A percentile compares a stretch with the other conserved stretches of the same genome.
Conservation (phyloP, 2,329 filamentous ascomycete species). For the Trichoderma cornu-damae region DNA sequence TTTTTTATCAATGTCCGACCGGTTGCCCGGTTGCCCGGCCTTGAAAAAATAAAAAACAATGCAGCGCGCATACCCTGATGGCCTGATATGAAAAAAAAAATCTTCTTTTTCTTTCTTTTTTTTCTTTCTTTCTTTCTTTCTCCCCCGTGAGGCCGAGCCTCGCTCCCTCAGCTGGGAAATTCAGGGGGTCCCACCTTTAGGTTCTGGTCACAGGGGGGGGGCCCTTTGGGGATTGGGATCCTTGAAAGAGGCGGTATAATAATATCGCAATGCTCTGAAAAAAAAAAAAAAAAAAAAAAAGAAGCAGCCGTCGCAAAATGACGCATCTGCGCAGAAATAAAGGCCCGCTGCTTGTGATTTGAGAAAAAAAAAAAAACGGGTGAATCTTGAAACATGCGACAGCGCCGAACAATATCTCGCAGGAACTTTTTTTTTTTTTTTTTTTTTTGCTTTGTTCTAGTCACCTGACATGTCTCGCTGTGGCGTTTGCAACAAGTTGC, state of each 20-base stretch:
- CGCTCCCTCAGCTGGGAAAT: slow-evolving; percentile 12
- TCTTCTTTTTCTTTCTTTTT: too few relatives aligned
- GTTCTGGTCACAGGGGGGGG: slow-evolving; percentile 1
- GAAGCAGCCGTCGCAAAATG: slow-evolving; percentile 4
- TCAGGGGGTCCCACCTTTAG: not conserved
- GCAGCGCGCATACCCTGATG: slow-evolving; percentile 1
- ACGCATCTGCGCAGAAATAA: not conserved
- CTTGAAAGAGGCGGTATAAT: not conserved
- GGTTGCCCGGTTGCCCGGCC: slow-evolving; percentile 5
- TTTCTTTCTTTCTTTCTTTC: too few relatives aligned
- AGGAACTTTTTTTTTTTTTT: not conserved
- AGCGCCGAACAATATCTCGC: not conserved
- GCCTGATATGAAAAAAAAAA: slow-evolving; percentile 15
- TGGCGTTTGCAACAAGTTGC: not conserved
- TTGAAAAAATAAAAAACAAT: not conserved
- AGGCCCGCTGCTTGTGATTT: not conserved
- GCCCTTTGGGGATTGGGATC: not conserved
- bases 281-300: too few relatives aligned
- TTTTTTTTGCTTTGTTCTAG: not conserved
- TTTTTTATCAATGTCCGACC: slow-evolving; percentile 10
- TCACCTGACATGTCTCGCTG: not conserved
- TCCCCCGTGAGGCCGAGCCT: slow-evolving; percentile 9
- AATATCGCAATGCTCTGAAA: not conserved
- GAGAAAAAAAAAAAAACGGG: too few relatives aligned
- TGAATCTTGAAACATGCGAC: not conserved